phyloP scores from a whole-genome alignment of 2,329 filamentous ascomycete species.

The Cercospora beticola region DNA sequence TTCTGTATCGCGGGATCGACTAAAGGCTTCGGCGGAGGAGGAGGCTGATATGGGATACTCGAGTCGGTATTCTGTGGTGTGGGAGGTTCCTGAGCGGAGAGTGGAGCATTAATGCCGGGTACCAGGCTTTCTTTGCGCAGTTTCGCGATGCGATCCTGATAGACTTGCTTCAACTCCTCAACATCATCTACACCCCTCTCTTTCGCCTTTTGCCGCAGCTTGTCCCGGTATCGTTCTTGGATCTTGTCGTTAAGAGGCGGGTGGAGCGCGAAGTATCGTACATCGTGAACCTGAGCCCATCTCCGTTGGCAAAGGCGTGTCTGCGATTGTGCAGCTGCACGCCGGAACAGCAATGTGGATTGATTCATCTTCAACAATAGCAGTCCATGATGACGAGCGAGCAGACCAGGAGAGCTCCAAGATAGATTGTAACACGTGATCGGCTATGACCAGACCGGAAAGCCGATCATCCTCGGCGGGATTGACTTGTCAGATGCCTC shows the following conservation, averaged over 20 bases:
- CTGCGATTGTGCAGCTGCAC: constrained; percentile 21
- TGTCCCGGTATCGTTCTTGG: constrained; percentile 81
- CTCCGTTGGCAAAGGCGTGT: constrained; percentile 61
- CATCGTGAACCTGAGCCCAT: constrained; percentile 89
- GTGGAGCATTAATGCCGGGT: constrained; percentile 50
- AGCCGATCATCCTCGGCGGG: background rate
- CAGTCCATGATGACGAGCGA: background rate
- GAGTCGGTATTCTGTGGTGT: constrained; percentile 25
- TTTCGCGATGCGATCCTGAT: constrained; percentile 76
- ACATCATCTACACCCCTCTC: constrained; percentile 68
- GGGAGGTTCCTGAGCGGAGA: constrained; percentile 34
- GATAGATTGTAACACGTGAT: background rate
- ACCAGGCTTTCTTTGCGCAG: constrained; percentile 67
- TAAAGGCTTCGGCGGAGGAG: constrained; percentile 40
- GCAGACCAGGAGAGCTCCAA: background rate
- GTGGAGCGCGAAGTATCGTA: constrained; percentile 84
- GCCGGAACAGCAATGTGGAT: constrained; percentile 28
- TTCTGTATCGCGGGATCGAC: constrained; percentile 29
- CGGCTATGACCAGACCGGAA: background rate
- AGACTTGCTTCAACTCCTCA: constrained; percentile 74
- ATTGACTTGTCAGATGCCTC: no score
- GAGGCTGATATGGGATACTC: constrained; percentile 38
- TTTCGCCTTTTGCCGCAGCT: constrained; percentile 79
- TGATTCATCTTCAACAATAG: constrained; percentile 16
- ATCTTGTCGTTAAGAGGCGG: constrained; percentile 55